Base-by-base conservation (phyloP, 176 grass and related monocot genomes). In the Chloris gayana region DNA sequence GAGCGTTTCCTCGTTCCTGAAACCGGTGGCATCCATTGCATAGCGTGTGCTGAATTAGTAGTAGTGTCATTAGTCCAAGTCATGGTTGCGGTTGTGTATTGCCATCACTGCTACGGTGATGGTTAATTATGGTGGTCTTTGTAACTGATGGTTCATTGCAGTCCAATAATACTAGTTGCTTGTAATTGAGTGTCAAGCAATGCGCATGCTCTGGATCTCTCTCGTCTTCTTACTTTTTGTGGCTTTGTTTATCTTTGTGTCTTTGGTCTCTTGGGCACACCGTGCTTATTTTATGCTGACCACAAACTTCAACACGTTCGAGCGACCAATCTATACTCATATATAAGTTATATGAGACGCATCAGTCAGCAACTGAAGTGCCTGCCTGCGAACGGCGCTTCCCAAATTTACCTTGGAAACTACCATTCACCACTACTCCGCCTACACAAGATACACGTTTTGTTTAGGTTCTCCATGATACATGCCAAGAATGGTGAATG, bases 21-120 rank as follows among this genome's bases (percentile, higher is more conserved):
- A 50, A 57, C 12, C 72, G 37, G 51, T 37, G 37, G 22, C 50
- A 25, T 49, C 3, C 13, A 49, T 60, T 29, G 35, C 53, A 1
- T 41, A 53, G 32, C 72, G 50, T 58, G 50, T 73, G 30, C 10
- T 18, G 30, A 33, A 57, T 37, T 57, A 24, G 5, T 37, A 24
- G 5, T 37, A 57, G 72, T 24, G 32, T 74, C 17, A 14, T 3
- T 42, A 68, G 38, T 57, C 39, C 41, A 26, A 56, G 51, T 10
- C 50, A 74, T 74, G 72, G 72, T 14, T 58, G 24, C 38, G 72
- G n/a, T 38, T 38, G 51, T 58, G 51, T 57, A 24, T 53, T 74
- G 31, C 21, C 49, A 56, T 37, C 57, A 10, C 33, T 49, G 14
- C 33, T 73, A 27, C 54, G 46, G 71, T 74, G 6, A 56, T 57